Base-by-base conservation (phyloP, 345 rosid genomes). In the Salix brachista region DNA sequence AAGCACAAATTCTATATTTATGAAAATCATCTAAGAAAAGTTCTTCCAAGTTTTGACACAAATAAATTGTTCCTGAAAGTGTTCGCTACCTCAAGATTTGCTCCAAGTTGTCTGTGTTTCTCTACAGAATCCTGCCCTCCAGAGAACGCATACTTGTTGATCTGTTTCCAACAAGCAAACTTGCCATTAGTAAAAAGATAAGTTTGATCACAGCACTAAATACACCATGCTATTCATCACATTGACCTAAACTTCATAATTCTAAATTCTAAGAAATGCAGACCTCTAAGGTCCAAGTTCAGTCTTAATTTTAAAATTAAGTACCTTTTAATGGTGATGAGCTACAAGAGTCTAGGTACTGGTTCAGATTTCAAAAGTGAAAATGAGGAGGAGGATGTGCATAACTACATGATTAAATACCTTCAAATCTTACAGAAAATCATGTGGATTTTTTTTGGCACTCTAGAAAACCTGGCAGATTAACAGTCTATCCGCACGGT, bases 81-180 rank as follows among this genome's bases (percentile, higher is more conserved):
- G 11, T 69, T 58, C 14, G 28, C 18, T 87, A 91, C 98, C 99
- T 95, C 97, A 4, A 95, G 88, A 85, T 95, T 91, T 79, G 97
- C 97, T 74, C 97, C 99, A 54, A 82, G 81, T 80, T 86, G 81
- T 80, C 90, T 85, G 78, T 89, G 94, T 79, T 89, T 89, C 73
- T 93, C 92, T 23, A 87, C 46, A 54, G 92, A 80, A 66, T 93
- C 97, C 82, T 85, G 97, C 32, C 99, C 94, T 8, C 99, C 99
- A 72, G 93, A 87, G 83, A 90, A 93, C 2, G 97, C 99, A 36
- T 89, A 83, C 72, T 76, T 90, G 86, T 90, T 90, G 83, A 93
- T 83, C 98, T 95, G 86, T 81, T 69, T 44, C 80, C 67, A 52
- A 39, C 54, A 70, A 67, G 37, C 52, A 28, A 82, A 64, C 48